Evolutionary conservation across 1,284 basidiomycete species (phyloP).

Genomic region (Ceratobasidium theobromae): DNA sequence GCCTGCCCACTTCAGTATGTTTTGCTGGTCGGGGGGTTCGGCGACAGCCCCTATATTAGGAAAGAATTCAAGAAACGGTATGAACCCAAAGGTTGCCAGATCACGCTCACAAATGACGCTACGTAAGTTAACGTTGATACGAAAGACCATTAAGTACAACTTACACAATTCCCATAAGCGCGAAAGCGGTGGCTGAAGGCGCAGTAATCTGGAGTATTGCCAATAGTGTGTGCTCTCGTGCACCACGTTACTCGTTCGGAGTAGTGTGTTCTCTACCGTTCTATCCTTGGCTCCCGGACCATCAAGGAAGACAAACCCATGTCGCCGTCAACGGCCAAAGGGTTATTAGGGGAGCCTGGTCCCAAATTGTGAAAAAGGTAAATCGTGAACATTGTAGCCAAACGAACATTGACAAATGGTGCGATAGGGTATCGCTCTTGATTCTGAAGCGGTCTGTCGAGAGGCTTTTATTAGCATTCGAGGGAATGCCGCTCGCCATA

Average conservation of each 20-base stretch:
- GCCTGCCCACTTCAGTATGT: constrained; percentile 6
- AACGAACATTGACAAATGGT: not conserved
- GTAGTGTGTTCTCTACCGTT: not conserved
- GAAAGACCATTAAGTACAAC: not conserved
- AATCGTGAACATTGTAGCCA: not conserved
- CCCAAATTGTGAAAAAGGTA: constrained; percentile 14
- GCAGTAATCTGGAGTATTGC: constrained; percentile 31
- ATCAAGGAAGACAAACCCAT: not conserved
- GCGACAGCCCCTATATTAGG: constrained; percentile 30
- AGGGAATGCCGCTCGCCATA: not conserved
- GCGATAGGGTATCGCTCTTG: constrained; percentile 11
- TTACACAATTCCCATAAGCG: not conserved
- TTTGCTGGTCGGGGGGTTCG: constrained; percentile 33
- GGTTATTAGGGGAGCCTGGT: not conserved
- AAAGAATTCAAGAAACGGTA: constrained; percentile 7
- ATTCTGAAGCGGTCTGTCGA: not conserved
- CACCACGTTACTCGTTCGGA: constrained; percentile 21
- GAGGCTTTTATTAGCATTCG: not conserved
- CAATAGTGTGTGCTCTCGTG: constrained; percentile 24
- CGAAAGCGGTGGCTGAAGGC: constrained; percentile 34
- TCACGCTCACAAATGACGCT: constrained; percentile 30
- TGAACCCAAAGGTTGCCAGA: constrained; percentile 2
- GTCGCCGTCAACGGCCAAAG: not conserved
- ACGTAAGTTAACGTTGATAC: constrained; percentile 17
- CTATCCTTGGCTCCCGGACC: not conserved